Conservation (phyloP, 345 rosid species). For the Populus tremula region DNA sequence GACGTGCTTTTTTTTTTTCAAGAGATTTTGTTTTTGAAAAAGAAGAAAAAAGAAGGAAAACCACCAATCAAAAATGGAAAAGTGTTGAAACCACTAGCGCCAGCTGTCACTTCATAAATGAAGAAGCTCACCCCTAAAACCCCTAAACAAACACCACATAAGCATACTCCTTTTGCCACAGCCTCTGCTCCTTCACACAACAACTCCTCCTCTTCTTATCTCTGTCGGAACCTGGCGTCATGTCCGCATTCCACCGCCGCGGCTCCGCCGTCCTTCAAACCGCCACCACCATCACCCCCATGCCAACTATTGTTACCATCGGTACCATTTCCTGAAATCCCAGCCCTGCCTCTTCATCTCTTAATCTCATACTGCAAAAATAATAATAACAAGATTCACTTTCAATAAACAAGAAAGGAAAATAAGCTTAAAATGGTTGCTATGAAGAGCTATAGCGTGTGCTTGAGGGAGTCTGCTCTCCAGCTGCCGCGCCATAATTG, state of each 20-base stretch:
- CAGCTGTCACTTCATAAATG: conserved; percentile 15
- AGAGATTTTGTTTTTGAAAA: not conserved
- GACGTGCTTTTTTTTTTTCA: too few species aligned
- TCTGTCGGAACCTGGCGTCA: not conserved
- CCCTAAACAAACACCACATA: conserved; percentile 13
- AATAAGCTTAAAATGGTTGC: conserved; percentile 27
- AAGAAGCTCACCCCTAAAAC: not conserved
- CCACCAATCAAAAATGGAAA: not conserved
- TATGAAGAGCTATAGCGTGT: conserved; percentile 39
- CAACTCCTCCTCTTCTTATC: not conserved
- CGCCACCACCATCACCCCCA: not conserved
- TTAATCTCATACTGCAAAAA: not conserved
- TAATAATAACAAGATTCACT: not conserved
- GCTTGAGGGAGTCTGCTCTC: conserved; percentile 36
- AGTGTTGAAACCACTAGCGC: not conserved
- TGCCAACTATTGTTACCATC: not conserved
- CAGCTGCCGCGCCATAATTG: conserved; percentile 35
- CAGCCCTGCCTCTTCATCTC: not conserved
- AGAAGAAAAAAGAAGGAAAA: not conserved
- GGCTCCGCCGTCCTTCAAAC: not conserved
- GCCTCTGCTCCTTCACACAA: not conserved
- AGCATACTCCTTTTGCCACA: not conserved
- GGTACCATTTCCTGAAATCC: not conserved
- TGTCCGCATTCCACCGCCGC: conserved; percentile 1
- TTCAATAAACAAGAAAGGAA: too few species aligned